Evolutionary conservation across 306 rosid genomes (phyloP).

Genomic region (Astragalus glycyphyllos): DNA sequence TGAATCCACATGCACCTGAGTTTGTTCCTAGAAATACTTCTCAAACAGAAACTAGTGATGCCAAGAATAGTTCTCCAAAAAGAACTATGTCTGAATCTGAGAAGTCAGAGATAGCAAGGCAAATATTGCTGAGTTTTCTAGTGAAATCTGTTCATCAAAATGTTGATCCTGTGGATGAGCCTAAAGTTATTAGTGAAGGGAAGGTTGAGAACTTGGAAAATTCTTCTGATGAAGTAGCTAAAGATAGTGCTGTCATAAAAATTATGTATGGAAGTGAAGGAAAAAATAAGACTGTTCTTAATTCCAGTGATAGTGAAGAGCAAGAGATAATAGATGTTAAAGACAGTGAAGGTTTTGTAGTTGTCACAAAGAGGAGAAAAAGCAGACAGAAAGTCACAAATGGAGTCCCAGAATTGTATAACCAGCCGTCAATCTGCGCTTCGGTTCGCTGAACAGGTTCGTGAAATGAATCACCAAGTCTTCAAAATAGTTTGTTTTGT

Average conservation of each 20-base stretch:
- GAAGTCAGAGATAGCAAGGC: slow-evolving; percentile 88
- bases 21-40: slow-evolving; percentile 76
- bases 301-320: slow-evolving; percentile 44
- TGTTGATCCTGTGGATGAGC: slow-evolving; percentile 58
- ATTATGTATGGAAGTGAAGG: slow-evolving; percentile 68
- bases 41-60: slow-evolving; percentile 54
- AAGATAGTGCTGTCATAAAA: slow-evolving; percentile 82
- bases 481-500: slow-evolving; percentile 31
- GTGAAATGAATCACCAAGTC: slow-evolving; percentile 23
- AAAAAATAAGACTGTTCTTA: slow-evolving; percentile 45
- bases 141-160: slow-evolving; percentile 78
- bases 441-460: slow-evolving; percentile 70
- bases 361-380: slow-evolving; percentile 72
- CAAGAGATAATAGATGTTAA: slow-evolving; percentile 46
- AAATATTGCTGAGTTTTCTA: slow-evolving; percentile 86
- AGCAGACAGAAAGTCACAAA: slow-evolving; percentile 71
- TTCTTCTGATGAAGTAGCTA: slow-evolving; percentile 68
- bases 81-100: slow-evolving; percentile 66
- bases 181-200: slow-evolving; percentile 41
- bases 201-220: slow-evolving; percentile 43
- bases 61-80: slow-evolving; percentile 44
- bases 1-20: slow-evolving; percentile 97
- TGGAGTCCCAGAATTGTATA: slow-evolving; percentile 73
- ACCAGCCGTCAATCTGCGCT: slow-evolving; percentile 77
- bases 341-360: slow-evolving; percentile 70